Percentiles rank a stretch among this genome's conserved stretches.
phyloP scores from a whole-genome alignment of 1,284 basidiomycete genomes.

The Microbotryum lychnidis-dioicae region DNA sequence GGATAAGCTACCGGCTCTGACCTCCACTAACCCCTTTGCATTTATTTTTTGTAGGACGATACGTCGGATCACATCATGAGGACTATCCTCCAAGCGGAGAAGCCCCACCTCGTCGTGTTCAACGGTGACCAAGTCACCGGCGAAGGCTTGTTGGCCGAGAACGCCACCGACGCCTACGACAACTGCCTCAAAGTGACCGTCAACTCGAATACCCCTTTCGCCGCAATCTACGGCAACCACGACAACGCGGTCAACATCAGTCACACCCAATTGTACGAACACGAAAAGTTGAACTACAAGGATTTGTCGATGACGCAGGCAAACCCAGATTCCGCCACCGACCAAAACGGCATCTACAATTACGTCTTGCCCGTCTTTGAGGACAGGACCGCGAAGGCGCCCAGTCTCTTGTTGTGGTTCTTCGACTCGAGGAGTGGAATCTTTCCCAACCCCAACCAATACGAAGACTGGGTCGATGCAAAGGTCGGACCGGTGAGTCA shows the following conservation, averaged over 20 bases:
- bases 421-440: conserved; percentile 1
- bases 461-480: conserved; percentile 1
- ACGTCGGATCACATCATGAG: background rate
- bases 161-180: background rate
- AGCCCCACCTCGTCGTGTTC: background rate
- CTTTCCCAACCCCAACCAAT: background rate
- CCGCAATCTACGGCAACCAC: conserved; percentile 6
- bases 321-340: background rate
- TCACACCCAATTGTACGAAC: background rate
- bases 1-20: too few relatives aligned
- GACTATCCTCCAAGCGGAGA: background rate
- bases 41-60: background rate
- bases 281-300: background rate
- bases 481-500: background rate
- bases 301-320: background rate
- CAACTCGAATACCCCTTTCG: background rate
- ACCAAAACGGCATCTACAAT: conserved; percentile 1
- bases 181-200: background rate
- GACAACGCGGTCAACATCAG: conserved; percentile 3
- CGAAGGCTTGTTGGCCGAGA: background rate
- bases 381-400: background rate
- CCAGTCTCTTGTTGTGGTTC: background rate
- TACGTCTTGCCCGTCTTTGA: background rate
- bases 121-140: background rate
- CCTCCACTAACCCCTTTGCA: too few relatives aligned